Evolutionary conservation across 1,284 basidiomycete species (phyloP).

Genomic region (Mycena sp.): DNA sequence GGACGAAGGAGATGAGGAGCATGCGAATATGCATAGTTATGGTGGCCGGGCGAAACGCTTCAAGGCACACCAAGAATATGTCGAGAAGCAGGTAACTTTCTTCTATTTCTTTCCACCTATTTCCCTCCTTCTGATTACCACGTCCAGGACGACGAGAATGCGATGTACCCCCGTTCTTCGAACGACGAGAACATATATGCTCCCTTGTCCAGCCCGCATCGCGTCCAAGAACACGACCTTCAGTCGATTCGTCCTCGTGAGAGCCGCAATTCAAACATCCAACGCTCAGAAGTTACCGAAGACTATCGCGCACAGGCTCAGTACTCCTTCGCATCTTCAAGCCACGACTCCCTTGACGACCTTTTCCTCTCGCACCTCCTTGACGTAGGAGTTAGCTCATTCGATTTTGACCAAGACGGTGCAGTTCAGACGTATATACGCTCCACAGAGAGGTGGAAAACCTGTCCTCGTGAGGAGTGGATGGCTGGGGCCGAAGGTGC

Average conservation of each 20-base stretch:
- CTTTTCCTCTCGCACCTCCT: background rate
- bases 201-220: background rate
- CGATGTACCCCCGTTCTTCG: background rate
- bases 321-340: background rate
- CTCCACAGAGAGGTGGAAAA: background rate
- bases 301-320: too few species aligned
- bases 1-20: background rate
- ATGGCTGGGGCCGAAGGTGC: constrained; percentile 5
- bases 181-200: background rate
- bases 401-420: background rate
- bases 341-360: background rate
- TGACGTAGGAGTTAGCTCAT: background rate
- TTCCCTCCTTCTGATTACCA: background rate
- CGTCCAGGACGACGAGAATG: background rate
- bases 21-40: background rate
- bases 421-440: background rate
- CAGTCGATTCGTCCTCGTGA: too few species aligned
- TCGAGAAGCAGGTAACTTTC: background rate
- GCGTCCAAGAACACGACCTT: background rate
- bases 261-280: too few species aligned
- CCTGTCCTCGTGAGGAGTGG: constrained; percentile 3
- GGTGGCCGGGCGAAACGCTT: background rate
- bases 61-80: background rate
- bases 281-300: too few species aligned
- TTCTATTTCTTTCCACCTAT: background rate